phyloP scores from a whole-genome alignment of 495 filamentous ascomycete species.

The Aspergillus affinis region DNA sequence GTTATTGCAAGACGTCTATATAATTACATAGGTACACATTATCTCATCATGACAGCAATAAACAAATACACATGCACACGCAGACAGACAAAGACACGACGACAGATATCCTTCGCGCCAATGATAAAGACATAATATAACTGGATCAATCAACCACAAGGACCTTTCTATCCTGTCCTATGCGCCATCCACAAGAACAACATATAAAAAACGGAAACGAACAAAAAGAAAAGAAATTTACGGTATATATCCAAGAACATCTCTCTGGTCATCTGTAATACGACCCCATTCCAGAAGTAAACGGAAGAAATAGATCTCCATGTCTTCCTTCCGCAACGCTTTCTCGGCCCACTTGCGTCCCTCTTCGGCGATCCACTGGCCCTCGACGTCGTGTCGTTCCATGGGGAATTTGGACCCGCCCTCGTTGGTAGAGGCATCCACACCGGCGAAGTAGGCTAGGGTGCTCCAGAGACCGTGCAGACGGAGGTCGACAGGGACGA shows the following conservation, averaged over 20 bases:
- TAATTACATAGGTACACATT: neutral
- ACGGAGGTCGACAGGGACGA: constrained; percentile 71
- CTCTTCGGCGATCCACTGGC: constrained; percentile 63
- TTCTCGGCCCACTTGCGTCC: constrained; percentile 64
- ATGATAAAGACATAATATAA: neutral
- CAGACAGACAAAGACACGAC: neutral
- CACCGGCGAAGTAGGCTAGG: constrained; percentile 61
- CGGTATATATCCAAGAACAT: constrained; percentile 53
- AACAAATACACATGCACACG: neutral
- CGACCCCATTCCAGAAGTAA: constrained; percentile 75
- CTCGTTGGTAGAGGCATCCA: constrained; percentile 26
- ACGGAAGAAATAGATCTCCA: constrained; percentile 80
- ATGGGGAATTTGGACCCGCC: constrained; percentile 20
- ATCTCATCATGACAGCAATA: neutral
- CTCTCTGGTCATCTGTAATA: constrained; percentile 60
- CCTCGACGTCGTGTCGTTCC: constrained; percentile 46
- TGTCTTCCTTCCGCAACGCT: constrained; percentile 74
- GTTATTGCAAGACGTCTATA: neutral
- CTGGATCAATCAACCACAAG: neutral
- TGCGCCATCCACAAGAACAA: neutral
- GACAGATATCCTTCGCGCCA: neutral
- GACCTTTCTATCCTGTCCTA: neutral
- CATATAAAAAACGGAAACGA: neutral
- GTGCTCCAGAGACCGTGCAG: constrained; percentile 65
- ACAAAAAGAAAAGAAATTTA: constrained; percentile 2